Percentiles rank a stretch among this genome's conserved stretches.
These are phyloP conservation scores for Thraustotheca clavata DNA, from an alignment of 352 stramenopile species.

Conservation along the genomic window DNA sequence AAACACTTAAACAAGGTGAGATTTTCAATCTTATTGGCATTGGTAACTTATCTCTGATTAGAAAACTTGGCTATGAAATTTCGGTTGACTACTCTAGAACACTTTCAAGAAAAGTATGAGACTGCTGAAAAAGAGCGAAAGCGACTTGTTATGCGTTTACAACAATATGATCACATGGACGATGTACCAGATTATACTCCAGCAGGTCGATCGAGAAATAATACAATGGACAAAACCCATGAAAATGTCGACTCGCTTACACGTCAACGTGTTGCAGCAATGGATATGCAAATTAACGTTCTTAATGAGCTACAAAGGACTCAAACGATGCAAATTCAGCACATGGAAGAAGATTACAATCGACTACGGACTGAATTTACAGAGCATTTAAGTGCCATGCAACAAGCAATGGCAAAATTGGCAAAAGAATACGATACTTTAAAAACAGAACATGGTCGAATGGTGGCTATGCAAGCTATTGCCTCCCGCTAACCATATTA, in stretches of 20 bases:
- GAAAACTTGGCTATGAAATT: conserved; percentile 20
- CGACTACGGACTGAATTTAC: conserved; percentile 11
- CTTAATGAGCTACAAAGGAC: conserved; percentile 15
- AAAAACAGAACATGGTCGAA: neutral
- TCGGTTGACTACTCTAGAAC: conserved; percentile 12
- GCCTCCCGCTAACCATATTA: neutral
- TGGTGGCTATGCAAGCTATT: neutral
- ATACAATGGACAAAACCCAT: neutral
- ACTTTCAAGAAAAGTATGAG: conserved; percentile 18
- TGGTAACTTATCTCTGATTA: too few species aligned
- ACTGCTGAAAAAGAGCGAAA: conserved; percentile 16
- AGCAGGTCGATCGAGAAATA: neutral
- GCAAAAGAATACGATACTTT: neutral
- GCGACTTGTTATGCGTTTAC: conserved; percentile 2
- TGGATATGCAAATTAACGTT: conserved; percentile 22
- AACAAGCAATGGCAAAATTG: neutral
- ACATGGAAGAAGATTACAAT: conserved; percentile 17
- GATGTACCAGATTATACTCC: neutral
- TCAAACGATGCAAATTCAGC: conserved; percentile 15
- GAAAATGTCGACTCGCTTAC: conserved; percentile 2
- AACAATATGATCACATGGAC: neutral
- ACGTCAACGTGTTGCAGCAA: neutral
- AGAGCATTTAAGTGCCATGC: conserved; percentile 7
- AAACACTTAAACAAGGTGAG: conserved; percentile 18
- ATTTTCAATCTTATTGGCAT: too few species aligned